Percentiles rank a stretch among this genome's conserved stretches.
Conservation (phyloP, 371 early-diverging fungal species). For the Mortierella sp. region DNA sequence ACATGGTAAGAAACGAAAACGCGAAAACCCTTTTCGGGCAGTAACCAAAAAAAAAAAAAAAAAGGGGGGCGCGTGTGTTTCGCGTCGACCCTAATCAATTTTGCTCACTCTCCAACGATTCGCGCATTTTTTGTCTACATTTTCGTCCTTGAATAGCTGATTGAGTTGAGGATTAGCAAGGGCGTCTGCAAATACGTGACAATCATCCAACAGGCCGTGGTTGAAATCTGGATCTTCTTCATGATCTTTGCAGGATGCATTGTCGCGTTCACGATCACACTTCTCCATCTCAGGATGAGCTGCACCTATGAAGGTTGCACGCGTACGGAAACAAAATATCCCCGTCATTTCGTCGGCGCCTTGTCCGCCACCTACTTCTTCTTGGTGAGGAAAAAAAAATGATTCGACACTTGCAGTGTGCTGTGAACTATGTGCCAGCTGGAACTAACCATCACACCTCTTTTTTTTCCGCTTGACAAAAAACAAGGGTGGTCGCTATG, state of each 20-base stretch:
- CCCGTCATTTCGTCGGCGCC: not conserved
- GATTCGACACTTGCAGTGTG: not conserved
- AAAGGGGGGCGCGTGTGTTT: too few species aligned
- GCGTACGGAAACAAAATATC: not conserved
- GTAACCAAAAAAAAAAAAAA: not conserved
- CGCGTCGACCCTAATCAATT: too few species aligned
- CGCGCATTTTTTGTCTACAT: not conserved
- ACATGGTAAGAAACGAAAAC: slow-evolving; percentile 7
- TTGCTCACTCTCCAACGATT: too few species aligned
- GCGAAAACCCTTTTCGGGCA: not conserved
- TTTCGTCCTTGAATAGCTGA: not conserved
- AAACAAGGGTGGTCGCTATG: slow-evolving; percentile 15
- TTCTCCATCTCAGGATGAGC: slow-evolving; percentile 1
- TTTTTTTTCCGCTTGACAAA: not conserved
- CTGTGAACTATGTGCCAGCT: not conserved
- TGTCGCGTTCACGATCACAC: not conserved
- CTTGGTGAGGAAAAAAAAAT: not conserved
- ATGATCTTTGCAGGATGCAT: slow-evolving; percentile 20
- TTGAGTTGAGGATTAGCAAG: slow-evolving; percentile 16
- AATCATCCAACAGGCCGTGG: slow-evolving; percentile 11
- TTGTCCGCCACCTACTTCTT: slow-evolving; percentile 6
- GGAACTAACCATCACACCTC: not conserved
- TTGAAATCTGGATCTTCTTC: slow-evolving; percentile 20
- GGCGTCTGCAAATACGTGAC: slow-evolving; percentile 23
- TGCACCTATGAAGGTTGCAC: not conserved